A percentile compares a stretch with the other conserved stretches of the same genome.
Evolutionary conservation across 805 yeast species (phyloP).

Genomic region (Pichia nanzhaoensis): DNA sequence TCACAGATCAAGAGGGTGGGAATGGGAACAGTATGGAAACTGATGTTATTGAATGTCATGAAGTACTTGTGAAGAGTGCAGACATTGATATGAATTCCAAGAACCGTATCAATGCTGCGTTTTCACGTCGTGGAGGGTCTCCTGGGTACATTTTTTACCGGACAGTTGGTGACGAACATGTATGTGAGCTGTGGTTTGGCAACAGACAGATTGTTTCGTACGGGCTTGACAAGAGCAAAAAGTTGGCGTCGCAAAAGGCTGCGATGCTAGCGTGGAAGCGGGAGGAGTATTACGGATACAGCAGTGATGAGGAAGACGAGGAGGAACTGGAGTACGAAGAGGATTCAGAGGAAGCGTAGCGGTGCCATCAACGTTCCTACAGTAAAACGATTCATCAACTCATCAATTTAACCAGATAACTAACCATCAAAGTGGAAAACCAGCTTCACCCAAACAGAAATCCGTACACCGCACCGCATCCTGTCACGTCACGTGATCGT

Average conservation of each 20-base stretch:
- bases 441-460: no score
- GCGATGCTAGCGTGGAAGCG: constrained; percentile 16
- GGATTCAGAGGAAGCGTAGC: neutral
- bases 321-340: neutral
- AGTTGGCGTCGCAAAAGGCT: constrained; percentile 16
- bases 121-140: constrained; percentile 7
- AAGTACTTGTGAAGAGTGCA: constrained; percentile 10
- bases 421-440: no score
- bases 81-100: constrained; percentile 13
- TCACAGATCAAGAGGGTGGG: neutral
- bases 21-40: neutral
- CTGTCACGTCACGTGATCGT: no score
- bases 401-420: no score
- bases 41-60: no score
- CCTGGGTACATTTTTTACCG: constrained; percentile 11
- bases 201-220: constrained; percentile 13
- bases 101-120: constrained; percentile 13
- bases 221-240: constrained; percentile 14
- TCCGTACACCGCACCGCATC: no score
- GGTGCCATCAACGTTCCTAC: no score
- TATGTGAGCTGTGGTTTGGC: constrained; percentile 15
- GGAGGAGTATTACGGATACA: constrained; percentile 10
- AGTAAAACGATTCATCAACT: no score
- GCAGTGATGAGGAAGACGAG: neutral
- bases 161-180: constrained; percentile 6